These are phyloP conservation scores for Globisporangium echinulatum DNA, from an alignment of 352 stramenopile genomes.

Conservation along the genomic window DNA sequence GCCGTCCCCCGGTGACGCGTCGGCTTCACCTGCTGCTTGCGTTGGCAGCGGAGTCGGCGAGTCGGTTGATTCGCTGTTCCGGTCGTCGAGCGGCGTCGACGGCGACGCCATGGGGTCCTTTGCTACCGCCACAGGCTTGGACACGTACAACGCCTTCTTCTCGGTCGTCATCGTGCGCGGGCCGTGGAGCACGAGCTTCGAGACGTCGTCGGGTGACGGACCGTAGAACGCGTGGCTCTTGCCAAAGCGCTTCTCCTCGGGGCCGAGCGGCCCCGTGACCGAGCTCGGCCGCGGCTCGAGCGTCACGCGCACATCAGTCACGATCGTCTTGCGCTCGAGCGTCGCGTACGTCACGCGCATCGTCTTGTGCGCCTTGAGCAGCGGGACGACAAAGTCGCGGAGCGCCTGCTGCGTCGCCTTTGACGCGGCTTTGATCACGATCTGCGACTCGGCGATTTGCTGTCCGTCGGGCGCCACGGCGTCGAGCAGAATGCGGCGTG, in stretches of 20 bases:
- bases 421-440: conserved; percentile 54
- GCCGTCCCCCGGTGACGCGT: conserved; percentile 5
- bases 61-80: background rate
- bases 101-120: background rate
- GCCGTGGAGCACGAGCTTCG: conserved; percentile 66
- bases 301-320: conserved; percentile 72
- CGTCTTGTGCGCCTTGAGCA: conserved; percentile 66
- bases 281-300: conserved; percentile 67
- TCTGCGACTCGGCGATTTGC: conserved; percentile 55
- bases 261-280: conserved; percentile 42
- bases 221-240: conserved; percentile 66
- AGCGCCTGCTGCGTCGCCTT: conserved; percentile 51
- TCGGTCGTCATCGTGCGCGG: conserved; percentile 37
- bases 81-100: background rate
- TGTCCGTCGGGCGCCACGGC: conserved; percentile 34
- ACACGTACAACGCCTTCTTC: conserved; percentile 69
- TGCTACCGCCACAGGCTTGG: conserved; percentile 32
- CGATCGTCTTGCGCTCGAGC: conserved; percentile 63
- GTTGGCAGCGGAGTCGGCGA: conserved; percentile 7
- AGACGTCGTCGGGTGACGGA: conserved; percentile 52
- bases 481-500: conserved; percentile 53
- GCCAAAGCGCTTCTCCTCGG: conserved; percentile 58
- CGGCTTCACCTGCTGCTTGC: conserved; percentile 8
- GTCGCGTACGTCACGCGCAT: conserved; percentile 64
- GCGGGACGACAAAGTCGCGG: conserved; percentile 50